Evolutionary conservation across 306 rosid species (phyloP), one percentile per base, ranked within the genome.

Genomic region (Casuarina glauca): DNA sequence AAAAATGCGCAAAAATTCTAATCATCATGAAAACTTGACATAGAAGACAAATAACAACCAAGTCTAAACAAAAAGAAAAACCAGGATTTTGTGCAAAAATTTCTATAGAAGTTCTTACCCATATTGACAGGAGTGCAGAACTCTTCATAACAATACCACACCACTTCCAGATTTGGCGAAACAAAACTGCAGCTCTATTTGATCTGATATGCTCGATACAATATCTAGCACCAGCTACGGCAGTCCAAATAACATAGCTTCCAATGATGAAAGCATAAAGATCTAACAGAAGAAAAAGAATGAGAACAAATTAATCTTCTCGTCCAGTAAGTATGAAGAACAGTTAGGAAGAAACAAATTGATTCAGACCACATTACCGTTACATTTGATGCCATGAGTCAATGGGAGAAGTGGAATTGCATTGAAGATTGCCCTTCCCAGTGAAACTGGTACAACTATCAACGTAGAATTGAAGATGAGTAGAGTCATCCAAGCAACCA

Each of bases 321-420:
- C 69, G 63, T 43, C 42, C 36, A 36, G 67, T 76, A 54, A 69
- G 46, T 16, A 69, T 9, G 63, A 83, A 71, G 52, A 44, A 15
- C 44, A 69, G 6, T 5, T 15, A 26, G 46, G 3, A 55, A 1
- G 74, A 81, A 78, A 41, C 36, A n/a, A 83, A 50, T 55, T 77
- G 76, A 75, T 72, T 73, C 51, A 79, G 46, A n/a, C 32, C 72
- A 39, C 46, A 70, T 43, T 87, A 96, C 99, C 99, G 4, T 96
- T 96, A 88, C 98, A 96, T 85, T 93, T 96, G 83, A 96, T 93
- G 70, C 98, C 99, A 82, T 96, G 99, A 66, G 99, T 93, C 79
- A 96, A 87, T 55, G 99, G 98, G 69, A 96, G 97, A 80, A 91
- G 92, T 45, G 99, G 99, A 84, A 96, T 89, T 64, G 92, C 86